A percentile compares a stretch with the other conserved stretches of the same genome.
phyloP scores from a whole-genome alignment of 148 eudicot genomes.

The Persicaria maculosa region DNA sequence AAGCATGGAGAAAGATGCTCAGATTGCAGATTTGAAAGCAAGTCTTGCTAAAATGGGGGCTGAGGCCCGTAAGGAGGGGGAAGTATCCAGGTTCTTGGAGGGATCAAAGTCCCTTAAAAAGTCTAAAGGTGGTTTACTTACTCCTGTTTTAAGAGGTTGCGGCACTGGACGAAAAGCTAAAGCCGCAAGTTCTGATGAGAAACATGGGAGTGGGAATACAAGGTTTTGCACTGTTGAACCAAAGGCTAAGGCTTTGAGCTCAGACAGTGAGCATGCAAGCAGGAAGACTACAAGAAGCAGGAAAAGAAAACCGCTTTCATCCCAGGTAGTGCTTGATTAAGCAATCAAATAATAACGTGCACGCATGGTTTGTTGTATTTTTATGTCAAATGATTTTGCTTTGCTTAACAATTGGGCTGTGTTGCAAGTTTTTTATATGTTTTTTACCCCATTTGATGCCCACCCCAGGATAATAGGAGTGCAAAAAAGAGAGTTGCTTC shows the following conservation, averaged over 20 bases:
- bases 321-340: conserved; percentile 1
- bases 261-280: not conserved
- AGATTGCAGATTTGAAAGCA: conserved; percentile 26
- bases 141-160: conserved; percentile 40
- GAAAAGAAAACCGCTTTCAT: conserved; percentile 29
- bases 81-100: conserved; percentile 31
- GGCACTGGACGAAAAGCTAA: conserved; percentile 10
- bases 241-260: conserved; percentile 4
- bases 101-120: conserved; percentile 35
- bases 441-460: not conserved
- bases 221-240: conserved; percentile 1
- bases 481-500: conserved; percentile 18
- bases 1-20: conserved; percentile 36
- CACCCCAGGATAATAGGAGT: conserved; percentile 6
- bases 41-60: conserved; percentile 32
- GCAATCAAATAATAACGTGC: not conserved
- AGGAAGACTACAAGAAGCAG: conserved; percentile 7
- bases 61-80: conserved; percentile 29
- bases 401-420: not conserved
- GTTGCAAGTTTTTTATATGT: not conserved
- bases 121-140: conserved; percentile 18
- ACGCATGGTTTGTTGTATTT: not conserved
- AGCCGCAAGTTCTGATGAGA: not conserved
- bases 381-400: not conserved
- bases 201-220: not conserved